These are phyloP conservation scores for Chaetomium sp. DNA, from an alignment of 2,329 filamentous ascomycete genomes.

Conservation along the genomic window DNA sequence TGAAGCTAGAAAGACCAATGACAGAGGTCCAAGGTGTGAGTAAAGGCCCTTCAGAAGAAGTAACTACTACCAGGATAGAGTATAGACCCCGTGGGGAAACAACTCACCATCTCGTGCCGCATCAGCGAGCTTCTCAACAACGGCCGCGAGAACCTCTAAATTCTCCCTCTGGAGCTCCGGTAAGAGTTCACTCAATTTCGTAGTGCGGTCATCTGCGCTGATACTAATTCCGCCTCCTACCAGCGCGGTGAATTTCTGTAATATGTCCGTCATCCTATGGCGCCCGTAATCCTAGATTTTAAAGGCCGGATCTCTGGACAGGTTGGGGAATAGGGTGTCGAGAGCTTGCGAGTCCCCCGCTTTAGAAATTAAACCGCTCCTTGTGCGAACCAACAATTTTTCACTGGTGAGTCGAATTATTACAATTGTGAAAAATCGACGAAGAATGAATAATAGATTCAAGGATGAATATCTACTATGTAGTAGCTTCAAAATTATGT, in stretches of 20 bases:
- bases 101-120: constrained; percentile 21
- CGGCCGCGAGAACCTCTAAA: constrained; percentile 37
- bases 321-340: too few relatives aligned
- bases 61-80: neutral
- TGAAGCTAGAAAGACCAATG: constrained; percentile 33
- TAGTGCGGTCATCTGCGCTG: neutral
- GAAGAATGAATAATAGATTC: too few relatives aligned
- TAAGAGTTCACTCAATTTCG: constrained; percentile 34
- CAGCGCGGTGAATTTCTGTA: constrained; percentile 27
- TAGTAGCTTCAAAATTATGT: too few relatives aligned
- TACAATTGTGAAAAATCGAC: too few relatives aligned
- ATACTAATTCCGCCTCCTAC: constrained; percentile 25
- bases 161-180: constrained; percentile 35
- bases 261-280: constrained; percentile 4
- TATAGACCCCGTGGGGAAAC: neutral
- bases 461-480: too few relatives aligned
- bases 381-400: too few relatives aligned
- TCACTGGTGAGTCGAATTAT: too few relatives aligned
- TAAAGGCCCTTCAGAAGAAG: neutral
- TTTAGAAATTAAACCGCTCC: too few relatives aligned
- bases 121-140: constrained; percentile 30
- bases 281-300: too few relatives aligned
- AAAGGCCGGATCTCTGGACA: too few relatives aligned
- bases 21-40: neutral
- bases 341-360: too few relatives aligned